Percentiles rank a stretch among this genome's conserved stretches.
phyloP scores from a whole-genome alignment of 2,329 filamentous ascomycete genomes.

The Nemania sp. region DNA sequence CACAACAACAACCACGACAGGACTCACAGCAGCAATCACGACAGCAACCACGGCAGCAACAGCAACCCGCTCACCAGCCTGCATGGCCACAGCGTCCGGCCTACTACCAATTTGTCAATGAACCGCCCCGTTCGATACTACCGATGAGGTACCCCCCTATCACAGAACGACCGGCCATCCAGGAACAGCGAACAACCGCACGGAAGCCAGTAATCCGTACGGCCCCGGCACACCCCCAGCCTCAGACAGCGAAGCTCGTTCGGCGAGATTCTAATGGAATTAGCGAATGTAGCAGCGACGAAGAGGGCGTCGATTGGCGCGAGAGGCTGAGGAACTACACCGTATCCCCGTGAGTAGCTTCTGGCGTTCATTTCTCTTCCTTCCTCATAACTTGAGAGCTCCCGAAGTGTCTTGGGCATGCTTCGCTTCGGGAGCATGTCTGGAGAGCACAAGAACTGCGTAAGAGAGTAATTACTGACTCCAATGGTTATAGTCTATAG shows the following conservation, averaged over 20 bases:
- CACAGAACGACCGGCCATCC: not conserved
- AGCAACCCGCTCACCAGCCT: not conserved
- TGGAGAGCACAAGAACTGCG: too few relatives aligned
- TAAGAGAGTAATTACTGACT: too few relatives aligned
- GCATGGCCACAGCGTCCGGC: not conserved
- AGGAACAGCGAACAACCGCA: not conserved
- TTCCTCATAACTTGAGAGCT: too few relatives aligned
- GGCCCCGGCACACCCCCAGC: not conserved
- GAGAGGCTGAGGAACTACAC: slow-evolving; percentile 16
- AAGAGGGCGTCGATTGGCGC: not conserved
- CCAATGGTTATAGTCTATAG: too few relatives aligned
- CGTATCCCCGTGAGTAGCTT: slow-evolving; percentile 35
- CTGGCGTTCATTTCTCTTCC: too few relatives aligned
- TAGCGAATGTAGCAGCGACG: slow-evolving; percentile 32
- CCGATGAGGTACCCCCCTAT: not conserved
- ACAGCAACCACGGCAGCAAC: not conserved
- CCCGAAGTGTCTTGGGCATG: too few relatives aligned
- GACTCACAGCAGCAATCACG: not conserved
- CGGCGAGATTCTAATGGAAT: slow-evolving; percentile 36
- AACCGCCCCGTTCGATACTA: not conserved
- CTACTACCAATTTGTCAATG: not conserved
- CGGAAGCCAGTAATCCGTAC: not conserved
- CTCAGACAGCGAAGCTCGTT: slow-evolving; percentile 6
- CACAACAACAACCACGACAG: not conserved
- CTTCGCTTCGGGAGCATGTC: not conserved